These are phyloP conservation scores for Pyrenophora seminiperda DNA, from an alignment of 2,329 filamentous ascomycete species.

Conservation along the genomic window DNA sequence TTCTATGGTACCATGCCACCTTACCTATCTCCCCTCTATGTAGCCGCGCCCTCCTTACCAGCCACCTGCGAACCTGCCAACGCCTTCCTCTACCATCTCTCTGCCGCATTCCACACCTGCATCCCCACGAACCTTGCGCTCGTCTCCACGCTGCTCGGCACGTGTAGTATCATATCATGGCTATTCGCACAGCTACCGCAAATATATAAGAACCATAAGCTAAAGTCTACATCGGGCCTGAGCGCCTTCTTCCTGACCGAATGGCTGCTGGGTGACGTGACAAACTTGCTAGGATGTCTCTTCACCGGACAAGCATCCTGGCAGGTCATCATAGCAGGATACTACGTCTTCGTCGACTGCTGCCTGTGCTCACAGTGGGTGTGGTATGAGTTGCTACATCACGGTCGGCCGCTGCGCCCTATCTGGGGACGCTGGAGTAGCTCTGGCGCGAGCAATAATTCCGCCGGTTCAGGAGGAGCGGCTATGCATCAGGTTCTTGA, in stretches of 20 bases:
- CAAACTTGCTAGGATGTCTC: slow-evolving; percentile 66
- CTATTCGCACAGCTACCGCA: slow-evolving; percentile 72
- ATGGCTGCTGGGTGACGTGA: slow-evolving; percentile 68
- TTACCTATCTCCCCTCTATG: slow-evolving; percentile 38
- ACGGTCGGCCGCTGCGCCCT: slow-evolving; percentile 53
- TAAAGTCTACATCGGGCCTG: slow-evolving; percentile 68
- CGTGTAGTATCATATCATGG: slow-evolving; percentile 68
- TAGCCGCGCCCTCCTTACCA: slow-evolving; percentile 55
- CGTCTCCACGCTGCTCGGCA: slow-evolving; percentile 64
- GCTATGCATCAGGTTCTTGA: slow-evolving; percentile 41
- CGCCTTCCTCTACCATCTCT: slow-evolving; percentile 62
- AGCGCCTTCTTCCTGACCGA: slow-evolving; percentile 69
- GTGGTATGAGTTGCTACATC: slow-evolving; percentile 66
- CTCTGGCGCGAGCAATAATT: slow-evolving; percentile 20
- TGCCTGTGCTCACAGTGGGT: slow-evolving; percentile 67
- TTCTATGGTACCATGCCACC: slow-evolving; percentile 43
- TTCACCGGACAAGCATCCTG: slow-evolving; percentile 68
- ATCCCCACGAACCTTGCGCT: slow-evolving; percentile 67
- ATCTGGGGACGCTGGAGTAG: slow-evolving; percentile 37
- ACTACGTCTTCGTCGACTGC: slow-evolving; percentile 70
- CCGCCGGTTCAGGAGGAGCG: slow-evolving; percentile 21
- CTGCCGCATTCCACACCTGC: slow-evolving; percentile 65
- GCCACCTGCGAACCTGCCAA: slow-evolving; percentile 65
- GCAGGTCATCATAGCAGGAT: slow-evolving; percentile 68
- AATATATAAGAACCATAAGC: slow-evolving; percentile 69